These are phyloP conservation scores for Pugionium dolabratum DNA, from an alignment of 345 rosid genomes.

Conservation along the genomic window DNA sequence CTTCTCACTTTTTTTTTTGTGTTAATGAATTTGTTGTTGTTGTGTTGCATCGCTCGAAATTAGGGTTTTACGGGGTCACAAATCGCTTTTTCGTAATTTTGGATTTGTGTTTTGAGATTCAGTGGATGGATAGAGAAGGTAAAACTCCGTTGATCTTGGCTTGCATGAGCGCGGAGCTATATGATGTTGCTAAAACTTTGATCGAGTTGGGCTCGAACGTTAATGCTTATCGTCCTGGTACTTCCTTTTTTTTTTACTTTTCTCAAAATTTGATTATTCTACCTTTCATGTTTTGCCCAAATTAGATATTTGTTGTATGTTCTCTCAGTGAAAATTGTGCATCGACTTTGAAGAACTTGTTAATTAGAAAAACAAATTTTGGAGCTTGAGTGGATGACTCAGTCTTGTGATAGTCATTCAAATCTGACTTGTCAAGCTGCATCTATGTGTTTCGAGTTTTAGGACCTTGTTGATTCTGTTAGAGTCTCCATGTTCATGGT, in stretches of 20 bases:
- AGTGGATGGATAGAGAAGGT: conserved; percentile 94
- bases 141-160: conserved; percentile 90
- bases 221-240: conserved; percentile 89
- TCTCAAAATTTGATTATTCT: not conserved
- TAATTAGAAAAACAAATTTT: too few relatives aligned
- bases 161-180: conserved; percentile 65
- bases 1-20: not conserved
- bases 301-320: not conserved
- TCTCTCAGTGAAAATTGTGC: too few relatives aligned
- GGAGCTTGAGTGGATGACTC: conserved; percentile 8
- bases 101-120: conserved; percentile 17
- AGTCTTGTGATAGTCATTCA: not conserved
- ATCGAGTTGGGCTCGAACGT: conserved; percentile 85
- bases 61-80: conserved; percentile 11
- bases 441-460: not conserved
- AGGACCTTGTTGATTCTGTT: not conserved
- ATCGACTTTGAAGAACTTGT: not conserved
- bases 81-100: not conserved
- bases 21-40: not conserved
- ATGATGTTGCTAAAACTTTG: conserved; percentile 72
- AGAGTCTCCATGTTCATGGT: not conserved
- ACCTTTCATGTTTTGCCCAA: not conserved
- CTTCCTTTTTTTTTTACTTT: conserved; percentile 1
- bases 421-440: not conserved
- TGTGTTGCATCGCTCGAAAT: not conserved